Percentiles rank a stretch among this genome's conserved stretches.
These are phyloP conservation scores for Penicillium coffeae DNA, from an alignment of 495 filamentous ascomycete species.

Conservation along the genomic window DNA sequence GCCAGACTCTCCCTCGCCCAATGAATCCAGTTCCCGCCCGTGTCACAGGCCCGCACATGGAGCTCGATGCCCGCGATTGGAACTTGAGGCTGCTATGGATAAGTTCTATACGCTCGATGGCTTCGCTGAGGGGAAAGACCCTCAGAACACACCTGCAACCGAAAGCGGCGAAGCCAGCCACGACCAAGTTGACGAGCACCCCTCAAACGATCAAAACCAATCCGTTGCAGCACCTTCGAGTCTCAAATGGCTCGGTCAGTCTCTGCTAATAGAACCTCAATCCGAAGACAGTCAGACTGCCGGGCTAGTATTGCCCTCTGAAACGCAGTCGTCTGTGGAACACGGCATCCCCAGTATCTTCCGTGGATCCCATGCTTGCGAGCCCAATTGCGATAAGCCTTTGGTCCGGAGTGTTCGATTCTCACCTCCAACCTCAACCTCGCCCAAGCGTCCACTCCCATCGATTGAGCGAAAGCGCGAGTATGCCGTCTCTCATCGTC, in stretches of 20 bases:
- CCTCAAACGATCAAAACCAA: constrained; percentile 4
- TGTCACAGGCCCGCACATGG: neutral
- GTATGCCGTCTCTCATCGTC: constrained; percentile 10
- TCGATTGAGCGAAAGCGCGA: constrained; percentile 15
- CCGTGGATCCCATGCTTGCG: neutral
- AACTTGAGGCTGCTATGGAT: constrained; percentile 19
- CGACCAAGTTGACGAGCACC: neutral
- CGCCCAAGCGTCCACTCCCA: constrained; percentile 2
- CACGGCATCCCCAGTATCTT: neutral
- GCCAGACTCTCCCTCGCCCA: neutral
- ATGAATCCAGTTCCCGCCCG: neutral
- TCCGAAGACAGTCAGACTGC: neutral
- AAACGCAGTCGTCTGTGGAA: neutral
- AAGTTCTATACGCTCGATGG: constrained; percentile 20
- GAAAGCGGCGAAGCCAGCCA: constrained; percentile 11
- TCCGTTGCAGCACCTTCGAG: constrained; percentile 8
- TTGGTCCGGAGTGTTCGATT: constrained; percentile 13
- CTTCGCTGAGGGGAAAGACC: constrained; percentile 12
- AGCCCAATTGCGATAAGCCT: neutral
- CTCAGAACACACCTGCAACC: constrained; percentile 26
- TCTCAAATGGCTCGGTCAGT: constrained; percentile 10
- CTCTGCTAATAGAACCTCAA: neutral
- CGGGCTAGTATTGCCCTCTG: neutral
- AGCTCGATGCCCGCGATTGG: constrained; percentile 11
- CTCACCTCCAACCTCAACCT: constrained; percentile 5